Evolutionary conservation across 1,284 basidiomycete genomes (phyloP).

Genomic region (Abortiporus biennis): DNA sequence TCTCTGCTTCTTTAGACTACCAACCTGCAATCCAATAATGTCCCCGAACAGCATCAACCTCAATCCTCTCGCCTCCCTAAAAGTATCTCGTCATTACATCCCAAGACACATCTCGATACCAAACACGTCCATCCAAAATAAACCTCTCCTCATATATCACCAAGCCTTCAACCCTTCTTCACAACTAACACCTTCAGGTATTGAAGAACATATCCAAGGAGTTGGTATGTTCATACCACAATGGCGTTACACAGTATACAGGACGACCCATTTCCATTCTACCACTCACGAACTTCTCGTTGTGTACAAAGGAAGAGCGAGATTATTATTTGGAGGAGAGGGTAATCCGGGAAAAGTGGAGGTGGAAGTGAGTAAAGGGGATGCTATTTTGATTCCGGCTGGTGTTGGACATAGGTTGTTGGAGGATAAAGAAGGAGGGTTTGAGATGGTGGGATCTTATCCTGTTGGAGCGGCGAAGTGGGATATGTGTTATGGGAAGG

Average conservation of each 20-base stretch:
- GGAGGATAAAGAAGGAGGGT: slow-evolving; percentile 25
- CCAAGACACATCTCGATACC: slow-evolving; percentile 20
- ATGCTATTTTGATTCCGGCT: slow-evolving; percentile 35
- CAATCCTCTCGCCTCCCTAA: slow-evolving; percentile 17
- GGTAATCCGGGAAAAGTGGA: slow-evolving; percentile 27
- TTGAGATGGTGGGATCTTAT: slow-evolving; percentile 38
- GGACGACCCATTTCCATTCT: slow-evolving; percentile 35
- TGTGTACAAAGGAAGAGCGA: slow-evolving; percentile 26
- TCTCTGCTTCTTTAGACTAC: too few species aligned
- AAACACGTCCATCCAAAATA: slow-evolving; percentile 22
- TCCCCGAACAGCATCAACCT: slow-evolving; percentile 11
- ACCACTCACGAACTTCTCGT: slow-evolving; percentile 36
- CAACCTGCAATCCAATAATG: background rate
- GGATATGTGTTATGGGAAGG: slow-evolving; percentile 33
- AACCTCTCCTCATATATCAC: slow-evolving; percentile 24
- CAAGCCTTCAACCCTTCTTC: slow-evolving; percentile 15
- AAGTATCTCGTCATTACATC: slow-evolving; percentile 19
- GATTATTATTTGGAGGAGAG: slow-evolving; percentile 33
- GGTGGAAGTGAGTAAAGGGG: slow-evolving; percentile 28
- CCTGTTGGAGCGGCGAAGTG: slow-evolving; percentile 26
- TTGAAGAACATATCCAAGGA: slow-evolving; percentile 26
- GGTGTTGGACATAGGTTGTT: slow-evolving; percentile 32
- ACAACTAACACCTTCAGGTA: slow-evolving; percentile 13
- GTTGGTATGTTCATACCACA: slow-evolving; percentile 30
- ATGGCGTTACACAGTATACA: slow-evolving; percentile 38